Conservation (phyloP, 148 eudicot genomes). For the Bassia scoparia region DNA sequence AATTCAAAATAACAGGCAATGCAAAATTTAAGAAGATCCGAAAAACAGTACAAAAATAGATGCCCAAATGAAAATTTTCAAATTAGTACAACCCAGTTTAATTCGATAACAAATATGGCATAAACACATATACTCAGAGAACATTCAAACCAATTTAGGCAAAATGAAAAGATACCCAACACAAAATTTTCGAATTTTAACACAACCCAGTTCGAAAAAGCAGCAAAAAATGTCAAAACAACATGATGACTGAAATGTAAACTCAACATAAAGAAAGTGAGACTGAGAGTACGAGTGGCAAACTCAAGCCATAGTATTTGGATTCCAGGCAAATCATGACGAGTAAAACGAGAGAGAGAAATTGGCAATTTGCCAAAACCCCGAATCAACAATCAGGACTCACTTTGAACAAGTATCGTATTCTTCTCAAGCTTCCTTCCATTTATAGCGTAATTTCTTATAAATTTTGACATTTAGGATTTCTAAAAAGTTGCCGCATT, state of each 20-base stretch:
- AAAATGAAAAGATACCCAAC: not conserved
- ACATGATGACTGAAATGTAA: not conserved
- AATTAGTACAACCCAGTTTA: not conserved
- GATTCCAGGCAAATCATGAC: conserved; percentile 38
- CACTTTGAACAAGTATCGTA: conserved; percentile 36
- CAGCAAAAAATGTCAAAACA: not conserved
- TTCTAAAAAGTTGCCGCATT: too few relatives aligned
- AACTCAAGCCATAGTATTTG: conserved; percentile 37
- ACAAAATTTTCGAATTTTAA: not conserved
- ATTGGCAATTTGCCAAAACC: conserved; percentile 35
- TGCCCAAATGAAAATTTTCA: not conserved
- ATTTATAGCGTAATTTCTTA: not conserved
- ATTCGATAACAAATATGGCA: not conserved
- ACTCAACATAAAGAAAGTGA: not conserved
- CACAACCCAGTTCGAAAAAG: not conserved
- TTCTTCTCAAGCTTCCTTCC: conserved; percentile 32
- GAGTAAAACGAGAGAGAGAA: conserved; percentile 30
- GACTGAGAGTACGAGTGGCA: conserved; percentile 35
- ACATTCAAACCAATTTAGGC: not conserved
- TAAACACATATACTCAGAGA: too few relatives aligned
- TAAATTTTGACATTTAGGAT: not conserved
- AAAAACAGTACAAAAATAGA: not conserved
- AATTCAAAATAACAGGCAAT: not conserved
- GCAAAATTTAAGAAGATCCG: not conserved
- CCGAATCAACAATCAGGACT: conserved; percentile 32